These are phyloP conservation scores for Paxillus ammoniavirescens DNA, from an alignment of 768 basidiomycete genomes.

Conservation along the genomic window DNA sequence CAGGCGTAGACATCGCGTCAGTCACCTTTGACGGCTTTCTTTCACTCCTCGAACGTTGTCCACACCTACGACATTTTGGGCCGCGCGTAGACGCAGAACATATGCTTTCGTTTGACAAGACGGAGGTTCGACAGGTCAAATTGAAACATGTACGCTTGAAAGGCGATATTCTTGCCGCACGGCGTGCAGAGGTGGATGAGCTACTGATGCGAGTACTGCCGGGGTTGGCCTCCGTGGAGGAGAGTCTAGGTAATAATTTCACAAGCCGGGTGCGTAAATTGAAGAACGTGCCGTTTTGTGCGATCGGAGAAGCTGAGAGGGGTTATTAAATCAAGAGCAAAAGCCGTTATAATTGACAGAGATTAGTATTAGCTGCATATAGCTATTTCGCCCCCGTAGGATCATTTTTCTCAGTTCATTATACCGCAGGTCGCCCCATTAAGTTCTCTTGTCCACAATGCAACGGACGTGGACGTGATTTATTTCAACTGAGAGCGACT, in stretches of 20 bases:
- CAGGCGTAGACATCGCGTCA: neutral
- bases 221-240: constrained; percentile 20
- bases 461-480: too few species aligned
- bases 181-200: constrained; percentile 17
- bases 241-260: constrained; percentile 9
- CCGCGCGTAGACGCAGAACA: constrained; percentile 13
- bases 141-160: constrained; percentile 17
- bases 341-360: too few species aligned
- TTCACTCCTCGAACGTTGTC: constrained; percentile 18
- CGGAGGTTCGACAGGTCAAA: constrained; percentile 8
- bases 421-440: too few species aligned
- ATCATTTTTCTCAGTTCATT: too few species aligned
- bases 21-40: constrained; percentile 23
- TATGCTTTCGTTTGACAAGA: constrained; percentile 10
- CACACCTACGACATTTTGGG: constrained; percentile 10
- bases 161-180: constrained; percentile 12
- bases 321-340: too few species aligned
- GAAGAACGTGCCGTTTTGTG: neutral
- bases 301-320: too few species aligned
- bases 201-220: constrained; percentile 22
- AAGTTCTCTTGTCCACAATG: too few species aligned
- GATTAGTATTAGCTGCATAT: neutral
- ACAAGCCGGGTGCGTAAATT: constrained; percentile 14
- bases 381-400: too few species aligned
- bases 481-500: too few species aligned